phyloP scores from a whole-genome alignment of 2,329 filamentous ascomycete species.

The Pseudogymnoascus destructans region DNA sequence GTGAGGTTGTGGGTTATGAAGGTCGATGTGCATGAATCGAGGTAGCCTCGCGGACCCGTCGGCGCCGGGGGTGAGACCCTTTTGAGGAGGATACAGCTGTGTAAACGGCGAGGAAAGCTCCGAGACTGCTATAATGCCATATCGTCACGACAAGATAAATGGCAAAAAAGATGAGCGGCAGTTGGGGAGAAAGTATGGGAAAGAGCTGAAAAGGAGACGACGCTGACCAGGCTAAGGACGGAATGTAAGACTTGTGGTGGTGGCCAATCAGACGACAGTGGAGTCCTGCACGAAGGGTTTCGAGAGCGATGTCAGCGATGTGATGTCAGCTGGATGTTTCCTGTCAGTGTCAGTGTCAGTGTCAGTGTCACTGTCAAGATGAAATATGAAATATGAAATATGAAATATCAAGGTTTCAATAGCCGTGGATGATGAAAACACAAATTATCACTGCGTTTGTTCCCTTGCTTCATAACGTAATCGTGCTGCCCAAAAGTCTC shows the following conservation, averaged over 20 bases:
- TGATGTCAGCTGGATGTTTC: background rate
- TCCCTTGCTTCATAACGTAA: background rate
- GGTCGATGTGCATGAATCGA: background rate
- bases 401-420: background rate
- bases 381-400: background rate
- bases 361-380: too few species aligned
- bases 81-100: background rate
- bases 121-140: background rate
- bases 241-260: background rate
- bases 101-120: background rate
- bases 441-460: background rate
- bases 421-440: background rate
- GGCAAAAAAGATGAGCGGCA: background rate
- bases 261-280: background rate
- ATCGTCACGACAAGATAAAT: background rate
- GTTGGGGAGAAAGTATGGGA: background rate
- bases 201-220: background rate
- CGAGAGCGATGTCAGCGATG: background rate
- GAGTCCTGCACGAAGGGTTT: slow-evolving; percentile 5
- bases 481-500: too few species aligned
- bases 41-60: background rate
- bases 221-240: background rate
- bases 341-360: slow-evolving; percentile 1
- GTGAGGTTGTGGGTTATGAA: background rate
- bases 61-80: background rate